Base-by-base conservation (phyloP, 306 rosid species). In the Fragaria vesca region DNA sequence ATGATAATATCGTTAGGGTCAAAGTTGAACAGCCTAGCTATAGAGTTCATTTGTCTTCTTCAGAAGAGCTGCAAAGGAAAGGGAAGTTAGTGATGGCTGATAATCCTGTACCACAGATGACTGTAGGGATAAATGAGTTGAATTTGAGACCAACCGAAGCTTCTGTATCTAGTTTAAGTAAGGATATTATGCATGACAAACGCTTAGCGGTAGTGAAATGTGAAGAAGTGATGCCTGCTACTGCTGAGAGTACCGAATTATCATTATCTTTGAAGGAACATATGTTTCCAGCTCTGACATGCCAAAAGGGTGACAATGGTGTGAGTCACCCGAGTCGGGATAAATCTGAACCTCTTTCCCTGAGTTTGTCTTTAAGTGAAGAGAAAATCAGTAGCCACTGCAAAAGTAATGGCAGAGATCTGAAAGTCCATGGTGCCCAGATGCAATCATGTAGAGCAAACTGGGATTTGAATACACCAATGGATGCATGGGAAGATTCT, bases 401-500 rank as follows among this genome's bases (percentile, higher is more conserved):
- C 77, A 80, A 72, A 69, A 83, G 52, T 55, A 75, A 79, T 34
- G 86, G 73, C 52, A 63, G 75, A 57, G 87, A 83, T 72, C 52
- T 42, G 68, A 78, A 71, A 57, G 40, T 55, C 38, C 77, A 24
- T 67, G 72, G 80, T 30, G 51, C 85, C 55, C 83, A 12, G 62
- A 78, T 55, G 57, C 81, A 81, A 62, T 84, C 90, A 68, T 86
- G 78, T 80, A 84, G 98, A 86, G 98, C 86, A 78, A 92, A 92
- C 79, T 95, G 99, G 99, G 99, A 96, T 88, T 86, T 96, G 76
- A 96, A 96, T 86, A 93, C 96, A 74, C 89, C 93, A 3, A 91
- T 95, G 97, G 98, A 95, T 80, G 92, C 94, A 20, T 95, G 98
- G 98, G 95, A 83, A 58, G 93, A 88, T 86, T 30, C 84, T 81